phyloP scores from a whole-genome alignment of 768 basidiomycete genomes.

The Russula sp. region DNA sequence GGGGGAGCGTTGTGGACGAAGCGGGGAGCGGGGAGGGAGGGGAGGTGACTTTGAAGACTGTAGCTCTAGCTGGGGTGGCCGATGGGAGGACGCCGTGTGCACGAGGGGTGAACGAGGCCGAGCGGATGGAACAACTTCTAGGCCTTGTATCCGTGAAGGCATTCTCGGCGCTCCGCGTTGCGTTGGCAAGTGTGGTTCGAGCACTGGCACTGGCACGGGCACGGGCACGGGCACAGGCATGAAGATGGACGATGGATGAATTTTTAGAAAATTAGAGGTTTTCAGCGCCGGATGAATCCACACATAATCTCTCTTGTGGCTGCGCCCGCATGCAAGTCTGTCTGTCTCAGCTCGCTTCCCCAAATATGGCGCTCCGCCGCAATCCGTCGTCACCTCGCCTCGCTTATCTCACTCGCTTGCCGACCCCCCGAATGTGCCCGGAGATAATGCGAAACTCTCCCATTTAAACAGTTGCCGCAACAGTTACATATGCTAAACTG shows the following conservation, averaged over 20 bases:
- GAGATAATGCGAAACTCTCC: too few relatives aligned
- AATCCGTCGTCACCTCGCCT: background rate
- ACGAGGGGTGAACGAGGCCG: constrained; percentile 40
- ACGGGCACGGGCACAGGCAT: background rate
- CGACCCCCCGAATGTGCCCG: too few relatives aligned
- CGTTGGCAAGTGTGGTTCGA: background rate
- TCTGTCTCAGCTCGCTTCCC: background rate
- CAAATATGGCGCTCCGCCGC: background rate
- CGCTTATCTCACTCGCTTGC: too few relatives aligned
- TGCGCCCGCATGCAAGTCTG: background rate
- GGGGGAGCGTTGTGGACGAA: constrained; percentile 33
- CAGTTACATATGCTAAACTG: too few relatives aligned
- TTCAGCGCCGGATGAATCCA: background rate
- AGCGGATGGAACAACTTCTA: constrained; percentile 18
- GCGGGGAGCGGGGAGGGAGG: constrained; percentile 36
- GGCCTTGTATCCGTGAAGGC: constrained; percentile 5
- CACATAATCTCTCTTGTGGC: background rate
- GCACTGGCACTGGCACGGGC: constrained; percentile 1
- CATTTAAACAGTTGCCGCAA: too few relatives aligned
- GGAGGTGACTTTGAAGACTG: constrained; percentile 31
- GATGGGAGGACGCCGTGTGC: constrained; percentile 31
- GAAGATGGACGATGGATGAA: background rate
- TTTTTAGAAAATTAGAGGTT: background rate
- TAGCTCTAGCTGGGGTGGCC: constrained; percentile 12
- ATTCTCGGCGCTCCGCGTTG: constrained; percentile 22